These are phyloP conservation scores for Taphrina sp. DNA, from an alignment of 1,139 yeast genomes.

Conservation along the genomic window DNA sequence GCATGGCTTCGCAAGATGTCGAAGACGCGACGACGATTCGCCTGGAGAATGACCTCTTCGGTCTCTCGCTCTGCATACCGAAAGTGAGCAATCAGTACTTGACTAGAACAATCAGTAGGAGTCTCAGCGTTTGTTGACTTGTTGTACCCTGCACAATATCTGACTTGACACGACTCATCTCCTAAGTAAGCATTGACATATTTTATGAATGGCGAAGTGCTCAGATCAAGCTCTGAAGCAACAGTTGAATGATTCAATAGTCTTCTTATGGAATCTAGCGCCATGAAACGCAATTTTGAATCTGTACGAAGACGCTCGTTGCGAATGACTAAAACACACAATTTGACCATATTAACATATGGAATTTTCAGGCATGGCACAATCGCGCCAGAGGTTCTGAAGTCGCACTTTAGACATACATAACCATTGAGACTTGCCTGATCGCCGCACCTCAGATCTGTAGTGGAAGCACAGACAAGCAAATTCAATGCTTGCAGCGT, in stretches of 20 bases:
- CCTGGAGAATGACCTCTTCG: slow-evolving; percentile 4
- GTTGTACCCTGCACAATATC: slow-evolving; percentile 14
- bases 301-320: too few species aligned
- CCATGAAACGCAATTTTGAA: too few species aligned
- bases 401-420: too few species aligned
- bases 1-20: slow-evolving; percentile 28
- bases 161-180: slow-evolving; percentile 9
- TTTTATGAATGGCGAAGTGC: not conserved
- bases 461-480: too few species aligned
- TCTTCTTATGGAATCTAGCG: too few species aligned
- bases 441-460: too few species aligned
- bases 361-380: too few species aligned
- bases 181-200: not conserved
- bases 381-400: too few species aligned
- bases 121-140: not conserved
- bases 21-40: slow-evolving; percentile 26
- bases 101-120: not conserved
- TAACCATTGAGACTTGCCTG: too few species aligned
- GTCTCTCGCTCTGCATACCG: slow-evolving; percentile 11
- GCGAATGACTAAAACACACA: too few species aligned
- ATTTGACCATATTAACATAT: too few species aligned
- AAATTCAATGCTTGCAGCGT: too few species aligned
- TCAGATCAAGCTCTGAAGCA: not conserved
- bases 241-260: not conserved
- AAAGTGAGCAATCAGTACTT: slow-evolving; percentile 1